Percentiles rank a stretch among this genome's conserved stretches.
Conservation (phyloP, 306 rosid species). For the Ceratonia siliqua region DNA sequence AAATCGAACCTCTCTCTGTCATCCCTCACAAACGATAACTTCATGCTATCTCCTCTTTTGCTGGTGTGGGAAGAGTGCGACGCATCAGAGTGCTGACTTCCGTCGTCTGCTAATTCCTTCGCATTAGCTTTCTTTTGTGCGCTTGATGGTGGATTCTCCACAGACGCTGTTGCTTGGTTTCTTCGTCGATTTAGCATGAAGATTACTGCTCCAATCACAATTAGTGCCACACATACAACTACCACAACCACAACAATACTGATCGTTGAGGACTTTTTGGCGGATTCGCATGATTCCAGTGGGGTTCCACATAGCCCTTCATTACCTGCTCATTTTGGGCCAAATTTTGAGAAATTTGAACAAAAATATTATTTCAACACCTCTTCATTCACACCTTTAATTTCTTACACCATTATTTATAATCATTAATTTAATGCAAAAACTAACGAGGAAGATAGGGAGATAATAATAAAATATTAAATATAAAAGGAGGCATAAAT, state of each 20-base stretch:
- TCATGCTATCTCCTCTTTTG: slow-evolving; percentile 45
- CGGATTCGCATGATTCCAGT: slow-evolving; percentile 37
- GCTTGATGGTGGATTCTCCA: slow-evolving; percentile 41
- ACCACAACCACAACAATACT: slow-evolving; percentile 42
- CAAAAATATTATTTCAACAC: too few species aligned
- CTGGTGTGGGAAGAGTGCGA: not conserved
- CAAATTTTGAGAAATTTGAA: too few species aligned
- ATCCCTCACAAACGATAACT: slow-evolving; percentile 68
- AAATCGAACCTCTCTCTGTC: slow-evolving; percentile 62
- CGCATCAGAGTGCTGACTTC: slow-evolving; percentile 20
- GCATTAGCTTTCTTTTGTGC: slow-evolving; percentile 21
- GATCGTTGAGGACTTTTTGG: slow-evolving; percentile 25
- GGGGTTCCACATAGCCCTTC: slow-evolving; percentile 74
- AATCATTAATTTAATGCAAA: too few species aligned
- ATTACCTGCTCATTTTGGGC: slow-evolving; percentile 62
- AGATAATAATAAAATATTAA: too few species aligned
- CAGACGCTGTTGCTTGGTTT: not conserved
- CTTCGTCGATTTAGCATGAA: slow-evolving; percentile 43
- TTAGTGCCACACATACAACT: slow-evolving; percentile 43
- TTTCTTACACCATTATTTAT: too few species aligned
- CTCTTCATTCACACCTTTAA: too few species aligned
- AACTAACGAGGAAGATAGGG: too few species aligned
- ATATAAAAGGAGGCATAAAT: too few species aligned
- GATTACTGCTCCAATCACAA: slow-evolving; percentile 44
- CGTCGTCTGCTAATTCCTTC: not conserved